Evolutionary conservation across 192 early-diverging fungal species (phyloP).

Genomic region (Kappamyces sp.): DNA sequence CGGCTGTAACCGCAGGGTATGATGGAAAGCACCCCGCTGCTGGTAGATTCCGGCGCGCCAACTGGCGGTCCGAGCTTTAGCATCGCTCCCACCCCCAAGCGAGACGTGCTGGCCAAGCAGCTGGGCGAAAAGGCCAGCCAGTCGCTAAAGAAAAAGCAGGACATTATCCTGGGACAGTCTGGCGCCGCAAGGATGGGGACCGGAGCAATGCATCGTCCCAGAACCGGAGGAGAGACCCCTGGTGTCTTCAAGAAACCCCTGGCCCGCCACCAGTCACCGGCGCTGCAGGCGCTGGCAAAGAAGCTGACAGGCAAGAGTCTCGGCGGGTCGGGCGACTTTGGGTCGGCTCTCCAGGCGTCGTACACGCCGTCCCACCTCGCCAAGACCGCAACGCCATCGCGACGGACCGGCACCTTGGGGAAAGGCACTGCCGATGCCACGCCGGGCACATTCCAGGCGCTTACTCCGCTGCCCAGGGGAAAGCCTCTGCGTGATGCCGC

Average conservation of each 20-base stretch:
- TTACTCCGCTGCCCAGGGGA: too few species aligned
- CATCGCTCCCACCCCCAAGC: constrained; percentile 55
- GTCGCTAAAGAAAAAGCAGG: constrained; percentile 6
- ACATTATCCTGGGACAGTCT: neutral
- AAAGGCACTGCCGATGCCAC: too few species aligned
- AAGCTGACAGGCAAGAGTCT: too few species aligned
- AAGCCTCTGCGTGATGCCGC: too few species aligned
- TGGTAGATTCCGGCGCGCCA: constrained; percentile 44
- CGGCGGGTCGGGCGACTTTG: too few species aligned
- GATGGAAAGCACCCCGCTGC: constrained; percentile 71
- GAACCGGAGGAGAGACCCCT: neutral
- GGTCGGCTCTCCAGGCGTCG: too few species aligned
- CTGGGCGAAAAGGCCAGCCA: constrained; percentile 59
- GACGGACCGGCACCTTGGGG: too few species aligned
- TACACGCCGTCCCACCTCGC: too few species aligned
- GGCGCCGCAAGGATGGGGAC: neutral
- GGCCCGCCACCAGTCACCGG: constrained; percentile 1
- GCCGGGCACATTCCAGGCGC: too few species aligned
- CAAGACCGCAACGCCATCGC: too few species aligned
- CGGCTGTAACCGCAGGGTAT: constrained; percentile 32
- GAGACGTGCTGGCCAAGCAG: constrained; percentile 56
- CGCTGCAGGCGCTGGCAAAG: neutral
- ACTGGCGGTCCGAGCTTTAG: constrained; percentile 40
- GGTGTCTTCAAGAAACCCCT: constrained; percentile 2
- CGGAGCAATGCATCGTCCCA: neutral